These are phyloP conservation scores for Debaryomycetaceae sp. DNA, from an alignment of 1,139 yeast species.

Conservation along the genomic window DNA sequence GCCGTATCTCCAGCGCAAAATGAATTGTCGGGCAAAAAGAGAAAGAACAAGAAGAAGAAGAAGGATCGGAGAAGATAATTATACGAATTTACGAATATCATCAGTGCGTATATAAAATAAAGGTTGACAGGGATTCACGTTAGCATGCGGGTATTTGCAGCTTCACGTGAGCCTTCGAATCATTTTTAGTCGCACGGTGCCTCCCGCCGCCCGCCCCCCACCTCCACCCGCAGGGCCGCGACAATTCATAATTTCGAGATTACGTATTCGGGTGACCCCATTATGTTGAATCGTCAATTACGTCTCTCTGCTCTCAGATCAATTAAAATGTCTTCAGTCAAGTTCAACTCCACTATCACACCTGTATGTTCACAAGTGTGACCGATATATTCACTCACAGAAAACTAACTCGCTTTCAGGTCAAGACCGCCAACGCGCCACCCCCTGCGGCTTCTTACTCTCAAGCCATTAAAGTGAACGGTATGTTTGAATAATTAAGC, in stretches of 20 bases:
- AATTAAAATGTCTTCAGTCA: slow-evolving; percentile 22
- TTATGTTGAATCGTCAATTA: slow-evolving; percentile 15
- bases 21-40: slow-evolving; percentile 16
- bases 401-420: slow-evolving; percentile 27
- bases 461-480: slow-evolving; percentile 86
- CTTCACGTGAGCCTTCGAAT: no score
- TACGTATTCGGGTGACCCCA: no score
- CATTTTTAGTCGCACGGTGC: no score
- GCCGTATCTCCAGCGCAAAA: no score
- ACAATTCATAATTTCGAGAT: no score
- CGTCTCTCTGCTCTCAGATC: slow-evolving; percentile 19
- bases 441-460: slow-evolving; percentile 95
- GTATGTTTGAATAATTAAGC: slow-evolving; percentile 29
- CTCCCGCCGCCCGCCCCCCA: no score
- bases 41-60: slow-evolving; percentile 22
- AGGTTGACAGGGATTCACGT: no score
- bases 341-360: slow-evolving; percentile 41
- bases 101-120: no score
- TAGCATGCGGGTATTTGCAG: no score
- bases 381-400: slow-evolving; percentile 16
- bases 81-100: no score
- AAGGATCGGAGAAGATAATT: slow-evolving; percentile 16
- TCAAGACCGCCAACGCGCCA: slow-evolving; percentile 75
- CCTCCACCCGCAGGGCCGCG: no score
- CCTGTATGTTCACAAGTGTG: slow-evolving; percentile 33